Base-by-base conservation (phyloP, 257 asterid genomes). In the Solanum pimpinellifolium region DNA sequence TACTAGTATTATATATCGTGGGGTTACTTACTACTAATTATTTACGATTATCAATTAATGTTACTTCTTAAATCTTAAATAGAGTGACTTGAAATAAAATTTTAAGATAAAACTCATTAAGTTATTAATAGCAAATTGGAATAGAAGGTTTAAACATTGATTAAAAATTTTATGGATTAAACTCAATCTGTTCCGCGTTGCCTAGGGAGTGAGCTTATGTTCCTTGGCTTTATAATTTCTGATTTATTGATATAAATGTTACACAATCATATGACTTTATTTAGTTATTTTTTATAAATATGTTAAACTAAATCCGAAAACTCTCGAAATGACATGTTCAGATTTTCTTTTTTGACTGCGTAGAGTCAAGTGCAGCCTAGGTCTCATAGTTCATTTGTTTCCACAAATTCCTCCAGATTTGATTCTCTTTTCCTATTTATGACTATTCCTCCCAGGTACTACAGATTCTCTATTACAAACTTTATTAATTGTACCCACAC, bases 141-240 rank as follows among this genome's bases (percentile, higher is more conserved):
- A 52, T 20, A 52, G 23, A 16, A 23, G 10, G 3, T 42, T 42
- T 3, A 10, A 3, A 3, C 4, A 42, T 9, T 42, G 11, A 42
- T 42, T 10, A 42, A 42, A 42, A 42, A 2, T 9, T 41, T 41
- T 41, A 0, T 3, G 3, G 1, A 0, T 41, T 41, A 41, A 41
- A 11, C 1, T 41, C 12, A 41, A 41, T 0, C 1, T 3, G 11
- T 1, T 9, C 10, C 3, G 9, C 9, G 7, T 3, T 1, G 0
- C 42, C 11, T 3, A 41, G 9, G 9, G 44, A 41, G 9, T 41
- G 46, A 42, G 13, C 12, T 42, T 42, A 42, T 21, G 29, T 4
- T 60, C 25, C 68, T 60, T 14, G 11, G 25, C 25, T 60, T 60
- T 60, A 21, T 60, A 21, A 60, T 60, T 60, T 60, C 68, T 60